These are phyloP conservation scores for Pseudohalonectria lignicola DNA, from an alignment of 2,329 filamentous ascomycete species.

Conservation along the genomic window DNA sequence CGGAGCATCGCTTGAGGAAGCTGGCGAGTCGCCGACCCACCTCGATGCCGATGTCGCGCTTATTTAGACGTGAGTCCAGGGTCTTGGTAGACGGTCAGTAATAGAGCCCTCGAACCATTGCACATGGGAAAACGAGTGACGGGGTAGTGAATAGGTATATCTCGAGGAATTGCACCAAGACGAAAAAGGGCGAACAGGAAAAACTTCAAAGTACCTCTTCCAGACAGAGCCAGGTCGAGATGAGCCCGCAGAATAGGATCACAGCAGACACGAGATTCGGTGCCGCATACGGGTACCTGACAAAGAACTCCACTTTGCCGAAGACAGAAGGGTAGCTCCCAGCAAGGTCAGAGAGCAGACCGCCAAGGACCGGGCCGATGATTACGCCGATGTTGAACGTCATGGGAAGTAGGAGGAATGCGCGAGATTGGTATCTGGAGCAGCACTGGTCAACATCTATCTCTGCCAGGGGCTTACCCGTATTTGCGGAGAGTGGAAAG, in stretches of 20 bases:
- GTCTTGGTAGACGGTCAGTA: slow-evolving; percentile 20
- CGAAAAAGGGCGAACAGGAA: neutral
- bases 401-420: slow-evolving; percentile 43
- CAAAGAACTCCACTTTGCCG: slow-evolving; percentile 32
- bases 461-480: neutral
- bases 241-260: slow-evolving; percentile 30
- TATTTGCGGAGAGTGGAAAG: neutral
- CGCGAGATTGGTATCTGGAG: slow-evolving; percentile 27
- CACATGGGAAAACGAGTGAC: too few species aligned
- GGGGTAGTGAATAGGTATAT: too few species aligned
- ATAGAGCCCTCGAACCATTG: neutral
- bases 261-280: slow-evolving; percentile 42
- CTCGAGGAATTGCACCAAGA: too few species aligned
- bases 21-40: slow-evolving; percentile 23
- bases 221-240: slow-evolving; percentile 36
- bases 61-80: slow-evolving; percentile 30
- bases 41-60: slow-evolving; percentile 32
- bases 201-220: slow-evolving; percentile 28
- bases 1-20: slow-evolving; percentile 14
- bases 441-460: neutral
- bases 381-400: slow-evolving; percentile 60
- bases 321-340: slow-evolving; percentile 31
- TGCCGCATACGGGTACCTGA: slow-evolving; percentile 38
- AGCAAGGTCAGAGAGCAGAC: slow-evolving; percentile 32
- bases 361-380: slow-evolving; percentile 41